Evolutionary conservation across 2,329 filamentous ascomycete species (phyloP).

Genomic region (Aspergillus aculeatus): DNA sequence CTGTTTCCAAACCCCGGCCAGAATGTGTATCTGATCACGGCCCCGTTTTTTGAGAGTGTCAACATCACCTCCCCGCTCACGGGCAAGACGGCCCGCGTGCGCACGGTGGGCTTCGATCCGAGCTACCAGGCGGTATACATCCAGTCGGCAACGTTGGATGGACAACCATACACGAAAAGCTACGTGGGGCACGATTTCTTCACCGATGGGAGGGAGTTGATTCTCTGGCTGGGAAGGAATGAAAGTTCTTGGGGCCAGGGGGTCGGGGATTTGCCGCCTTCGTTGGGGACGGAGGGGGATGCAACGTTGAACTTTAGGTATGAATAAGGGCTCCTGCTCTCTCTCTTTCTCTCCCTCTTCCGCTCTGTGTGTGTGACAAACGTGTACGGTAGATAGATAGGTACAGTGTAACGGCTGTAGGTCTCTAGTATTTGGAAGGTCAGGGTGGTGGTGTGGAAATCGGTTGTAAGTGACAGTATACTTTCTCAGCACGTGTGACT

Average conservation of each 20-base stretch:
- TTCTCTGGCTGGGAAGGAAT: slow-evolving; percentile 59
- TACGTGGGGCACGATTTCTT: slow-evolving; percentile 71
- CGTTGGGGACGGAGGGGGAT: slow-evolving; percentile 28
- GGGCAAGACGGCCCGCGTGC: slow-evolving; percentile 58
- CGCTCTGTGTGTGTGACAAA: too few relatives aligned
- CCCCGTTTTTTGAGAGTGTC: slow-evolving; percentile 64
- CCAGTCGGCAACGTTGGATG: slow-evolving; percentile 65
- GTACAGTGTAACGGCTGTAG: too few relatives aligned
- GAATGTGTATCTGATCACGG: slow-evolving; percentile 66
- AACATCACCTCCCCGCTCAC: slow-evolving; percentile 59
- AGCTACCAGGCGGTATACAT: slow-evolving; percentile 60
- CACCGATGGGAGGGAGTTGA: slow-evolving; percentile 61
- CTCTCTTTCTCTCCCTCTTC: too few relatives aligned
- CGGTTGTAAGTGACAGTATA: too few relatives aligned
- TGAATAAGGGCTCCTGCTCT: too few relatives aligned
- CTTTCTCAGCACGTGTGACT: too few relatives aligned
- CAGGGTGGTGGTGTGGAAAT: too few relatives aligned
- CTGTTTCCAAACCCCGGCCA: slow-evolving; percentile 68
- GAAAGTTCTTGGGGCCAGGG: slow-evolving; percentile 67
- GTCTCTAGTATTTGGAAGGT: too few relatives aligned
- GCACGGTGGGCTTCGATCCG: slow-evolving; percentile 60
- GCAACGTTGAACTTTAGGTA: neutral
- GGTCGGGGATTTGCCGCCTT: slow-evolving; percentile 62
- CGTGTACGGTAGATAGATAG: too few relatives aligned
- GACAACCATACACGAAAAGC: slow-evolving; percentile 58